Conservation (phyloP, 2,329 filamentous ascomycete species). For the Aspergillus sojae region DNA sequence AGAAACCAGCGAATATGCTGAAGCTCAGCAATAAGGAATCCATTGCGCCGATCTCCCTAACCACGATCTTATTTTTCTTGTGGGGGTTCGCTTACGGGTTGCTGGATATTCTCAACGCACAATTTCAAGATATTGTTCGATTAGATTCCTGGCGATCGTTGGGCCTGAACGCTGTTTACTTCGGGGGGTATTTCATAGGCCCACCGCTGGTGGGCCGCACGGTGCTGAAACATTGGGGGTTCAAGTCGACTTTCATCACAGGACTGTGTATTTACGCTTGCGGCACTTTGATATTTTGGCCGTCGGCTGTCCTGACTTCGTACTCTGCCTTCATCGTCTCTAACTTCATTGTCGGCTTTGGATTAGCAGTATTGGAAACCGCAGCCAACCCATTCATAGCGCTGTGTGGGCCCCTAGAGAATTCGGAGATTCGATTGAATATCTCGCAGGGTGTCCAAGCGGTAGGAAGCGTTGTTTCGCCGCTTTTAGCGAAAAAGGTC, state of each 20-base stretch:
- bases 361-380: conserved; percentile 62
- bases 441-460: conserved; percentile 65
- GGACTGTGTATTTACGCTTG: conserved; percentile 65
- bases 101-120: conserved; percentile 74
- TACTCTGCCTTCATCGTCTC: conserved; percentile 63
- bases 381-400: conserved; percentile 65
- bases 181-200: conserved; percentile 59
- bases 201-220: conserved; percentile 58
- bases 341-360: conserved; percentile 64
- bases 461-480: conserved; percentile 61
- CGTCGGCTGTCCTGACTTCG: conserved; percentile 63
- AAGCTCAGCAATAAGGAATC: conserved; percentile 61
- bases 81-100: conserved; percentile 93
- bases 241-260: conserved; percentile 64
- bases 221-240: conserved; percentile 61
- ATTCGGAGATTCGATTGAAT: conserved; percentile 62
- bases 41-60: conserved; percentile 61
- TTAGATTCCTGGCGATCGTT: conserved; percentile 37
- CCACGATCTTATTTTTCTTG: conserved; percentile 80
- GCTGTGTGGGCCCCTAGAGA: conserved; percentile 63
- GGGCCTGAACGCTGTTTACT: conserved; percentile 64
- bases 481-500: conserved; percentile 61
- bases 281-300: conserved; percentile 65
- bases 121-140: conserved; percentile 57
- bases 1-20: conserved; percentile 60